Conservation (phyloP, 148 eudicot species). For the Rhododendron vialii region DNA sequence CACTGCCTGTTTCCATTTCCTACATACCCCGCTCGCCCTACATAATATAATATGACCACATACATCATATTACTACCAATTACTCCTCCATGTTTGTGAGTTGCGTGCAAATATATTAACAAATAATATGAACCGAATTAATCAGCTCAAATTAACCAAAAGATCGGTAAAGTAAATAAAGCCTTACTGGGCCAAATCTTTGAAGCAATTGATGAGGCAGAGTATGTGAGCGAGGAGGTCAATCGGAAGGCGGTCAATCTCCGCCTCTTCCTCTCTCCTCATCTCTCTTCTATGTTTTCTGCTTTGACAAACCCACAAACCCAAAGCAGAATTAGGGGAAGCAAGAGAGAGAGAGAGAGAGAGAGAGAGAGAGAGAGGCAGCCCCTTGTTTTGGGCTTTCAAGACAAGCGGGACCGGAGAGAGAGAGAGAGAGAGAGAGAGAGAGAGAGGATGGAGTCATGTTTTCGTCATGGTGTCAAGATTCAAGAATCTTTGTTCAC, state of each 20-base stretch:
- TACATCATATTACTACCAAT: background rate
- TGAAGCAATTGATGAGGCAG: background rate
- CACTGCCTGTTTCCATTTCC: conserved; percentile 86
- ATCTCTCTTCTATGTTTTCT: background rate
- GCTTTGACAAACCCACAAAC: background rate
- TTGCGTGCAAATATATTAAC: background rate
- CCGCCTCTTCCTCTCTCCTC: background rate
- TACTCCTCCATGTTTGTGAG: background rate
- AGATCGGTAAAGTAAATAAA: background rate
- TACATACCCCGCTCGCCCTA: conserved; percentile 79
- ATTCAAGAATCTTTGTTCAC: background rate
- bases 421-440: background rate
- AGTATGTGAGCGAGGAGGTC: background rate
- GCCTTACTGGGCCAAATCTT: background rate
- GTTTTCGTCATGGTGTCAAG: background rate
- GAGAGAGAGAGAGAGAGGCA: too few species aligned
- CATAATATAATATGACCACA: background rate
- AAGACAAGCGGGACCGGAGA: background rate
- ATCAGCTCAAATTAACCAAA: background rate
- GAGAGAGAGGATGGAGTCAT: background rate
- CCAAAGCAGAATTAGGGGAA: background rate
- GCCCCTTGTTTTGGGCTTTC: background rate
- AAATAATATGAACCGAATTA: background rate
- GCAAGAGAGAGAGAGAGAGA: background rate
- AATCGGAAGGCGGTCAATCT: background rate